These are phyloP conservation scores for Thuja plicata DNA, from an alignment of 83 land plant genomes.

Conservation along the genomic window DNA sequence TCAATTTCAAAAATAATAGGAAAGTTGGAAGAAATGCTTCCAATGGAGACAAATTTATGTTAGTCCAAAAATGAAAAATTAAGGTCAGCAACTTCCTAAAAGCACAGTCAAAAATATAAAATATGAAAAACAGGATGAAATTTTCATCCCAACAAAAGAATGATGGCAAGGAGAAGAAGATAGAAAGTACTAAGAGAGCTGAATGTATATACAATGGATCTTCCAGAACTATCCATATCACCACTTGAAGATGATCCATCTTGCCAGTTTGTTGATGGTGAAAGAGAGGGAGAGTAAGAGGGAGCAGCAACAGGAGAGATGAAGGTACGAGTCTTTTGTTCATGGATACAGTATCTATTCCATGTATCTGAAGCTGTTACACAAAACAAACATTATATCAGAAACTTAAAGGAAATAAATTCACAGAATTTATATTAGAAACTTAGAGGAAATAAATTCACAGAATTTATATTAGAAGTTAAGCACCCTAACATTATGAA, in stretches of 20 bases:
- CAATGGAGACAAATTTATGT: background rate
- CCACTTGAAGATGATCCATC: background rate
- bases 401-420: too few species aligned
- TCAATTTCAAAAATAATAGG: background rate
- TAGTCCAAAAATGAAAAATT: background rate
- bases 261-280: background rate
- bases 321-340: too few species aligned
- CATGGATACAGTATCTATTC: background rate
- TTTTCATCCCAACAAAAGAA: background rate
- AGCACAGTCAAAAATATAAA: too few species aligned
- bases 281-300: background rate
- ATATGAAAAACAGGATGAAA: background rate
- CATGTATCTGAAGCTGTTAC: background rate
- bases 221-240: background rate
- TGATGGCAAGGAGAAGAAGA: background rate
- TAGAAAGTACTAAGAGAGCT: background rate
- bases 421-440: too few species aligned
- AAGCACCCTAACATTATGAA: too few species aligned
- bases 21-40: background rate
- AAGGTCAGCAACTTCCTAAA: background rate
- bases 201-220: background rate
- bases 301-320: slow-evolving; percentile 1
- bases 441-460: too few species aligned
- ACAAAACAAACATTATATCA: background rate
- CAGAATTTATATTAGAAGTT: too few species aligned